Evolutionary conservation across 495 filamentous ascomycete species (phyloP), one percentile per base, ranked within the genome.

Genomic region (Daldinia decipiens): DNA sequence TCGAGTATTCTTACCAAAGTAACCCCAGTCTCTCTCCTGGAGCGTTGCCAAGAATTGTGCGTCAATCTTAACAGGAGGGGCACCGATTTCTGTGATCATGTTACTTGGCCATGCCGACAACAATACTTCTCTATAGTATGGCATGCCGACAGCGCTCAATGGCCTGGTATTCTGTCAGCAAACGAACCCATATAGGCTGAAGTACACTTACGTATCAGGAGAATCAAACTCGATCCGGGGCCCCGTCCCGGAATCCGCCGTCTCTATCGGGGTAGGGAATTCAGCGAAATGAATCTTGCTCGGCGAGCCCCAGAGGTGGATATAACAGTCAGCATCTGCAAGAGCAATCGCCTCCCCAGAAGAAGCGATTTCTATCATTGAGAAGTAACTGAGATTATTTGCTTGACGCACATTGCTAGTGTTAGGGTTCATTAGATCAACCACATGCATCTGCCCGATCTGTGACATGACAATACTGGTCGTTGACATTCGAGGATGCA

Each of bases 391-490:
- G 39, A 84, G 79, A 2, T 93, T 87, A 70, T 92, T 92, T 3
- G 91, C 91, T 76, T 97, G 93, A n/a, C 92, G 88, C n/a, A 98
- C 86, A 70, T 91, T 95, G 74, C 91, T 91, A 12, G 92, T 89
- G 74, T 95, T 94, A 0, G 93, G 92, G 64, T 99, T 98, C 89
- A 96, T 93, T 5, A 99, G 83, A 75, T 99, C 95, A 45, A 97
- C 92, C 12, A 97, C 90, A 72, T 99, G 94, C 65, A 98, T 88
- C 78, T 97, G 94, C 0, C 96, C 95, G 45, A 87, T 90, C 75
- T 94, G 92, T 1, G 95, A 97, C 19, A 91, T 89, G 60, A 98
- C 91, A 70, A 98, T 92, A 74, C 90, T 92, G 0, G 95, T 97
- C 3, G 95, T 97, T 36, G 93, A 91, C 83, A 98, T 90, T 59